phyloP scores from a whole-genome alignment of 306 rosid species.

The Urtica urens region DNA sequence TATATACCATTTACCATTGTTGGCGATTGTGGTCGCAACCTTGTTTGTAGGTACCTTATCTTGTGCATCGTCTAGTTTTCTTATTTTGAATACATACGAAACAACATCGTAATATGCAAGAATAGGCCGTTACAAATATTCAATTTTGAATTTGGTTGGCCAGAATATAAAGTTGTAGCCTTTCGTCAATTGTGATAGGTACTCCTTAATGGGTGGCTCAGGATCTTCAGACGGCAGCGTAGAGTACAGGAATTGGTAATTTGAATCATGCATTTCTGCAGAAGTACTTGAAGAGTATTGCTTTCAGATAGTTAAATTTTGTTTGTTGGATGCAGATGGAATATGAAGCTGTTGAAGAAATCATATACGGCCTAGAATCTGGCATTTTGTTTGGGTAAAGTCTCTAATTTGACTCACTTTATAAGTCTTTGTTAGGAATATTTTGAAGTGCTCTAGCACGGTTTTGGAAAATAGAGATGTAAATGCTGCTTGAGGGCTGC shows the following conservation, averaged over 20 bases:
- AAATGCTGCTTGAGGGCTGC: too few species aligned
- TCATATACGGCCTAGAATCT: conserved; percentile 90
- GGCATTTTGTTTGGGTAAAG: conserved; percentile 90
- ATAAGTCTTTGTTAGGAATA: too few species aligned
- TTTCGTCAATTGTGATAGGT: conserved; percentile 31
- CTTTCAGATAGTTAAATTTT: conserved; percentile 17
- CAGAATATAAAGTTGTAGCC: conserved; percentile 11
- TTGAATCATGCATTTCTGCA: conserved; percentile 17
- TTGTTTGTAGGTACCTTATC: conserved; percentile 96
- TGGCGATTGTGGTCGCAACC: conserved; percentile 62
- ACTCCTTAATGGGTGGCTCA: conserved; percentile 85
- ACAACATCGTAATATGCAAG: conserved; percentile 7
- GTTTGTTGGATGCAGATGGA: conserved; percentile 61
- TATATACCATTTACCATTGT: conserved; percentile 72
- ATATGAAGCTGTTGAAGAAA: conserved; percentile 86
- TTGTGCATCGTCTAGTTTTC: conserved; percentile 31
- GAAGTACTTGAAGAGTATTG: too few species aligned
- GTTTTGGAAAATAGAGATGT: too few species aligned
- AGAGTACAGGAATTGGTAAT: conserved; percentile 89
- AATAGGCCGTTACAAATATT: neutral
- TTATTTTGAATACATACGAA: conserved; percentile 4
- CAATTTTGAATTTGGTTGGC: neutral
- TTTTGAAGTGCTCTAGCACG: too few species aligned
- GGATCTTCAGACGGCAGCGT: conserved; percentile 61
- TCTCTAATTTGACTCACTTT: conserved; percentile 12